Percentiles rank a stretch among this genome's conserved stretches.
phyloP scores from a whole-genome alignment of 257 asterid genomes.

The Leptodermis oblonga region DNA sequence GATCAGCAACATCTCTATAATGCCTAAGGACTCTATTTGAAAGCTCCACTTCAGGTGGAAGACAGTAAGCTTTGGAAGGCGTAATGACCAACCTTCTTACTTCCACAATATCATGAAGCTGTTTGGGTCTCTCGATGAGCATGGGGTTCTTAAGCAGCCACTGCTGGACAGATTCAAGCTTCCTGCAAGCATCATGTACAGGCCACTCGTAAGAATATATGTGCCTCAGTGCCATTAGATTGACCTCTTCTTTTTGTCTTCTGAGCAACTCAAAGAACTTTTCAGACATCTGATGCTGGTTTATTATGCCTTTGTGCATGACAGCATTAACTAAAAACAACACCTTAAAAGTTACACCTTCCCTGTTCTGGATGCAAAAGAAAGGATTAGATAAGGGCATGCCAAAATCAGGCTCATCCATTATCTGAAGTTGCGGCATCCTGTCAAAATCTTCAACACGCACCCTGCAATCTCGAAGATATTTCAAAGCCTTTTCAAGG shows the following conservation, averaged over 20 bases:
- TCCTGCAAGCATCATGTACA: slow-evolving; percentile 46
- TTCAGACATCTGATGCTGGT: slow-evolving; percentile 75
- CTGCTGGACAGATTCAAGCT: slow-evolving; percentile 37
- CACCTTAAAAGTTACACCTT: slow-evolving; percentile 51
- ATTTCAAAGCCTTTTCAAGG: slow-evolving; percentile 40
- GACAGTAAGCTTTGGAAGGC: slow-evolving; percentile 77
- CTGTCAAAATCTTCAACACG: slow-evolving; percentile 15
- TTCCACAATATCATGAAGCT: slow-evolving; percentile 58
- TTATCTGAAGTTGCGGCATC: slow-evolving; percentile 18
- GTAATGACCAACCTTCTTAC: slow-evolving; percentile 75
- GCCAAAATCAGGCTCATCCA: slow-evolving; percentile 68
- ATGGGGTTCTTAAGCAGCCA: slow-evolving; percentile 65
- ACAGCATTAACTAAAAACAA: slow-evolving; percentile 72
- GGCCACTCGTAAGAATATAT: slow-evolving; percentile 59
- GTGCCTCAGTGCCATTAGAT: slow-evolving; percentile 57
- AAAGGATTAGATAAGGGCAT: slow-evolving; percentile 46
- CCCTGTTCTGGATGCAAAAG: slow-evolving; percentile 52
- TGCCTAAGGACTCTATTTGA: slow-evolving; percentile 78
- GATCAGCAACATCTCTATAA: slow-evolving; percentile 51
- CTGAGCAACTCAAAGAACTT: slow-evolving; percentile 50
- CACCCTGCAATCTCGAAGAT: slow-evolving; percentile 48
- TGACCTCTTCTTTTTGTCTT: slow-evolving; percentile 51
- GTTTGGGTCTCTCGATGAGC: slow-evolving; percentile 50
- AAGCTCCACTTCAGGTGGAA: slow-evolving; percentile 78
- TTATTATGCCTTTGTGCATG: slow-evolving; percentile 74